Evolutionary conservation across 2,329 filamentous ascomycete species (phyloP), one percentile per base, ranked within the genome.

Genomic region (Neocucurbitaria cava): DNA sequence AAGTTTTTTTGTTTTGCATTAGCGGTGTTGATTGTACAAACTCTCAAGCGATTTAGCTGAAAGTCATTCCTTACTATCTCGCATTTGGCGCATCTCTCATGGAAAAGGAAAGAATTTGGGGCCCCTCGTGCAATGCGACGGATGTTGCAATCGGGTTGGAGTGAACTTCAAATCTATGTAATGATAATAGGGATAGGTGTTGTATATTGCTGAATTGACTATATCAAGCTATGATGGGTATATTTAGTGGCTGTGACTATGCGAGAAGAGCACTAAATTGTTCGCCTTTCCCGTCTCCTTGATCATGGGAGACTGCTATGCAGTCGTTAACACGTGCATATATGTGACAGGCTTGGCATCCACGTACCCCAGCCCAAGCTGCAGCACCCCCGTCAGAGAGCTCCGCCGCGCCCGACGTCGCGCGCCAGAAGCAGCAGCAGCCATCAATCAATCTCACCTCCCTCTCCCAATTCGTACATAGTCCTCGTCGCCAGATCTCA

Each of bases 1-100:
- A 17, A n/a, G 5, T n/a, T n/a, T n/a, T n/a, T n/a, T n/a, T n/a
- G 63, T 54, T 38, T 62, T 64, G 59, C 61, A 64, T 64, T 50
- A 55, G 46, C 43, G 54, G 52, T 64, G 58, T 57, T 35, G 53
- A 41, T 45, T 46, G 35, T 24, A 40, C 17, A 46, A 41, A 18
- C 13, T 40, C 38, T 39, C 39, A 44, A 31, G 35, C 23, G 33
- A 24, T 42, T 49, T 35, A 7, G 17, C 21, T 40, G 17, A 9
- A 38, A 18, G n/a, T 38, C 35, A 8, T 38, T 38, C 35, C 35
- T 23, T 30, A 24, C 1, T 38, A 30, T 9, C 24, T 47, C 23
- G 42, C 28, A 49, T 44, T 13, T 38, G 57, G 57, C 56, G 56
- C 49, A 53, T 46, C 18, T 46, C 31, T 36, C 50, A 26, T 53